A percentile compares a stretch with the other conserved stretches of the same genome.
phyloP scores from a whole-genome alignment of 148 eudicot genomes.

The Amaranthus hypochondriacus region DNA sequence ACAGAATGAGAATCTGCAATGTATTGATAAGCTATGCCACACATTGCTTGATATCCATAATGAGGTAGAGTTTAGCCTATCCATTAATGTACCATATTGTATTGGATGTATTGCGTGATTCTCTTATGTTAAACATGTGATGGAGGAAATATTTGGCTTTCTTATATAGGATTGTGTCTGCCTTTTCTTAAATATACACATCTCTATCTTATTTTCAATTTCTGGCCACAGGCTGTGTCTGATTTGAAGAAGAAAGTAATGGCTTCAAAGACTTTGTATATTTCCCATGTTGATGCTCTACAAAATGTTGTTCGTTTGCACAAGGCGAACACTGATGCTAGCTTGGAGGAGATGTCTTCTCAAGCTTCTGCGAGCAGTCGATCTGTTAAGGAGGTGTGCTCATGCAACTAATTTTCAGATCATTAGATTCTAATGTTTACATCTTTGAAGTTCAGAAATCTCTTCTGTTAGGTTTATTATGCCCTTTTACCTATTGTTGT shows the following conservation, averaged over 20 bases:
- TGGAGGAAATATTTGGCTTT: neutral
- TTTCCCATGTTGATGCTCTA: slow-evolving; percentile 82
- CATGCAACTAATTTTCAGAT: slow-evolving; percentile 8
- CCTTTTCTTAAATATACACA: neutral
- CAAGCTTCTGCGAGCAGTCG: slow-evolving; percentile 49
- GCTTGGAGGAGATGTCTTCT: slow-evolving; percentile 75
- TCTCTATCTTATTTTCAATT: neutral
- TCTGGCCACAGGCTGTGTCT: slow-evolving; percentile 42
- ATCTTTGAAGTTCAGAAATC: too few relatives aligned
- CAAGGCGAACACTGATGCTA: slow-evolving; percentile 69
- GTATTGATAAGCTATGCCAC: slow-evolving; percentile 63
- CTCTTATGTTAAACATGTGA: neutral
- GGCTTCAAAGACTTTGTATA: slow-evolving; percentile 53
- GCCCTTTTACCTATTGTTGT: neutral
- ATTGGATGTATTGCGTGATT: neutral
- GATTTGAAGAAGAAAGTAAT: slow-evolving; percentile 70
- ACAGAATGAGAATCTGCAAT: slow-evolving; percentile 69
- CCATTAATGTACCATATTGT: neutral
- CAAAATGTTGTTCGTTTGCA: slow-evolving; percentile 90
- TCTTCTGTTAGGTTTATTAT: neutral
- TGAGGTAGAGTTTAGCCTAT: slow-evolving; percentile 42
- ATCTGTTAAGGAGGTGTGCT: slow-evolving; percentile 62
- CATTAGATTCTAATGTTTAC: neutral
- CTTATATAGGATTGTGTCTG: neutral
- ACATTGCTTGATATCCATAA: slow-evolving; percentile 56